Conservation (phyloP, 2,329 filamentous ascomycete genomes). For the Chrysoporthe puriensis region DNA sequence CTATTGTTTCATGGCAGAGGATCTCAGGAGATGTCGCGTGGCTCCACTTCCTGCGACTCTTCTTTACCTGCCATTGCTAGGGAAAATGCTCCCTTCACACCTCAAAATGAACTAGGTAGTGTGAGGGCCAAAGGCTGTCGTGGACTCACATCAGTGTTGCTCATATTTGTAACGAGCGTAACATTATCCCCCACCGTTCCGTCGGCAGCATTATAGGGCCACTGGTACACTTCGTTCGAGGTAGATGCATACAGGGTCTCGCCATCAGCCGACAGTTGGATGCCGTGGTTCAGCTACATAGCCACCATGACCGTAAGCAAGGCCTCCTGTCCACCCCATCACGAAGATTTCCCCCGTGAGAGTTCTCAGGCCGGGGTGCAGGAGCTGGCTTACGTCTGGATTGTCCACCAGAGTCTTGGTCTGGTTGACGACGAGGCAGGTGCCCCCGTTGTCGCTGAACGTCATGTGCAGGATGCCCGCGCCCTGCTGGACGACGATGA, state of each 20-base stretch:
- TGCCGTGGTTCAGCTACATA: slow-evolving; percentile 57
- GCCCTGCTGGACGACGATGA: slow-evolving; percentile 50
- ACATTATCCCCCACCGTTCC: slow-evolving; percentile 50
- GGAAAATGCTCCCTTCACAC: too few species aligned
- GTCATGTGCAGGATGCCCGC: slow-evolving; percentile 46
- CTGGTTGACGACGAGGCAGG: slow-evolving; percentile 44
- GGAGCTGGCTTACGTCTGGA: slow-evolving; percentile 37
- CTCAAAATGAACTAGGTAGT: too few species aligned
- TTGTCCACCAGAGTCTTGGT: slow-evolving; percentile 43
- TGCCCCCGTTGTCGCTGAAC: slow-evolving; percentile 46
- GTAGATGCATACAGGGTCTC: slow-evolving; percentile 62
- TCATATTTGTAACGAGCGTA: slow-evolving; percentile 66
- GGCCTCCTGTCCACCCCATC: not conserved
- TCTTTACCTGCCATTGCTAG: not conserved
- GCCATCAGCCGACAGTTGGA: slow-evolving; percentile 57
- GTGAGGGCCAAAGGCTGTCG: not conserved
- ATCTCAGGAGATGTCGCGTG: too few species aligned
- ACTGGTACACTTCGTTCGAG: slow-evolving; percentile 61
- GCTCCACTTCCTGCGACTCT: not conserved
- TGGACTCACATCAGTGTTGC: slow-evolving; percentile 47
- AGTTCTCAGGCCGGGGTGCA: not conserved
- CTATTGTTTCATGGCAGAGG: too few species aligned
- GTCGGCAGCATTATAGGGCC: slow-evolving; percentile 63
- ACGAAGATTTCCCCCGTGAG: slow-evolving; percentile 8
- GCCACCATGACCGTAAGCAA: not conserved